These are phyloP conservation scores for Xylaria venustula DNA, from an alignment of 495 filamentous ascomycete species.

Conservation along the genomic window DNA sequence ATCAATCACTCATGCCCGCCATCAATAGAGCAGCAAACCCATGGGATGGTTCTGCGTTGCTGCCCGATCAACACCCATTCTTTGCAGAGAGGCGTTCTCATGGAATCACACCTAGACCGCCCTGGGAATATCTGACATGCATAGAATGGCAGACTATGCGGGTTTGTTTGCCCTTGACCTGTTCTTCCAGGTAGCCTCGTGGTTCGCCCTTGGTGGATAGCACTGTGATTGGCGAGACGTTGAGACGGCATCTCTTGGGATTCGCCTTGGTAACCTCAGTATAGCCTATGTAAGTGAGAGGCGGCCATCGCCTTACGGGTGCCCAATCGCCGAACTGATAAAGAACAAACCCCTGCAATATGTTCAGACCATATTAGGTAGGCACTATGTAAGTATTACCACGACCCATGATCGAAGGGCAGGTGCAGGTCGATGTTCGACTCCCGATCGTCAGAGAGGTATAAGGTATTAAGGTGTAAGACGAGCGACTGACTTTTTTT, in stretches of 20 bases:
- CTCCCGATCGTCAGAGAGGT: background rate
- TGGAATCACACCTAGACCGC: background rate
- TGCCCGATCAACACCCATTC: conserved; percentile 2
- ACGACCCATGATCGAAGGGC: background rate
- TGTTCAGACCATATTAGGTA: background rate
- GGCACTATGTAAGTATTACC: background rate
- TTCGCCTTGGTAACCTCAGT: background rate
- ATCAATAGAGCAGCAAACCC: background rate
- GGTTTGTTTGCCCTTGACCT: background rate
- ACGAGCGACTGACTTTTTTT: background rate
- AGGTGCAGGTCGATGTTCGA: no score
- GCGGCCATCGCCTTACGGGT: background rate
- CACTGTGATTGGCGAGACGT: background rate
- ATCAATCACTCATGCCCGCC: background rate
- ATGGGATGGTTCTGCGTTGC: conserved; percentile 1
- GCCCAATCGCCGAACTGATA: background rate
- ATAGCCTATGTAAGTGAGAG: background rate
- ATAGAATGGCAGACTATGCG: background rate
- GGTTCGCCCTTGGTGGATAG: conserved; percentile 8
- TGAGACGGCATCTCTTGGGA: background rate
- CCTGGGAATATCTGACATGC: background rate
- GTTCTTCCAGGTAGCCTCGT: conserved; percentile 8
- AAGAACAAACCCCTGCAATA: background rate
- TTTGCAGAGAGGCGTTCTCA: background rate
- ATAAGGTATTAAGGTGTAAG: background rate